phyloP scores from a whole-genome alignment of 148 eudicot genomes.

The Nyssa sinensis region DNA sequence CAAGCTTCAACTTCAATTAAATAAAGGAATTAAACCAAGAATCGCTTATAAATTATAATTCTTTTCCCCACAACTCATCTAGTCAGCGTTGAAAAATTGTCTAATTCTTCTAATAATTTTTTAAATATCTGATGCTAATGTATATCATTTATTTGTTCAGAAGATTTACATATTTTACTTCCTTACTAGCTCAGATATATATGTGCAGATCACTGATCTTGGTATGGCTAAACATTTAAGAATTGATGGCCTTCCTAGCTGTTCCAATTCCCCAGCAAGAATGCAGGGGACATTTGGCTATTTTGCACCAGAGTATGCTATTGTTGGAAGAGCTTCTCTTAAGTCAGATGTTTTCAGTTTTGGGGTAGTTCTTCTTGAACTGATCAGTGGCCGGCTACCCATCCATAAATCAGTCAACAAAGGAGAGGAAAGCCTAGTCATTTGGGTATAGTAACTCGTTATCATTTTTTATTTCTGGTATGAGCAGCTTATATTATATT shows the following conservation, averaged over 20 bases:
- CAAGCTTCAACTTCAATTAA: constrained; percentile 5
- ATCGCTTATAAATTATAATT: background rate
- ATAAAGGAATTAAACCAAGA: background rate
- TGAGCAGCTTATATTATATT: background rate
- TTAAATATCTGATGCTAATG: background rate
- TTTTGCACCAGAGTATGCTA: constrained; percentile 96
- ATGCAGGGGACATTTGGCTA: constrained; percentile 99
- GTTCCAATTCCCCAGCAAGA: constrained; percentile 83
- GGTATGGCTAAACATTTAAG: constrained; percentile 87
- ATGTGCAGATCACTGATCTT: constrained; percentile 89
- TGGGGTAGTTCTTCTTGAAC: constrained; percentile 95
- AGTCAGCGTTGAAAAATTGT: background rate
- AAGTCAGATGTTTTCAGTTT: constrained; percentile 98
- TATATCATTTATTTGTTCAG: too few species aligned
- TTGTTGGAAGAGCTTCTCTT: constrained; percentile 77
- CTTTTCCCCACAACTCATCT: background rate
- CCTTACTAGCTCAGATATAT: constrained; percentile 4
- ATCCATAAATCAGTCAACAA: constrained; percentile 48
- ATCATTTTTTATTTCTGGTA: background rate
- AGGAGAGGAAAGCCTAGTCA: constrained; percentile 87
- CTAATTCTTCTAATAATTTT: background rate
- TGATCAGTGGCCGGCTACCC: constrained; percentile 80
- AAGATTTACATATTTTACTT: background rate
- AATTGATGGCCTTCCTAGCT: constrained; percentile 64
- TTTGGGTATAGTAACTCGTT: constrained; percentile 60